Evolutionary conservation across 2,329 filamentous ascomycete species (phyloP).

Genomic region (Sclerotinia subarctica): DNA sequence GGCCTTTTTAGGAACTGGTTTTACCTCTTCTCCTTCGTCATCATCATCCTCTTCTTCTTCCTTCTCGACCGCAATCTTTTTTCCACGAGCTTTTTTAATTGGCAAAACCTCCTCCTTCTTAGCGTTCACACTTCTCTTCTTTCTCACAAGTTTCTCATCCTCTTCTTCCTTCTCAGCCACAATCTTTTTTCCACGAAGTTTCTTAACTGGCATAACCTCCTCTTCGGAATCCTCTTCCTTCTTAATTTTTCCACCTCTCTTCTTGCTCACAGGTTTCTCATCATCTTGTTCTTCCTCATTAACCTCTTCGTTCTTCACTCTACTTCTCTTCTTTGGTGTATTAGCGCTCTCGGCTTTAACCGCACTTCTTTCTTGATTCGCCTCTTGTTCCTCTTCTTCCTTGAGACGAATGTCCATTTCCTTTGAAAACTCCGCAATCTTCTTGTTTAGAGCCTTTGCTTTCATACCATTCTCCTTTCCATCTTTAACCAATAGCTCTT

Average conservation of each 20-base stretch:
- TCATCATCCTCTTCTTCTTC: slow-evolving; percentile 10
- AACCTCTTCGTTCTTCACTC: slow-evolving; percentile 13
- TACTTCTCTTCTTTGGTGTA: slow-evolving; percentile 27
- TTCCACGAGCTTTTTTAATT: slow-evolving; percentile 34
- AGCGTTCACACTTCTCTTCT: too few species aligned
- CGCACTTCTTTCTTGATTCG: background rate
- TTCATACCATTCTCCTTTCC: slow-evolving; percentile 28
- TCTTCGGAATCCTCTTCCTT: slow-evolving; percentile 15
- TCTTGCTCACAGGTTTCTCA: slow-evolving; percentile 15
- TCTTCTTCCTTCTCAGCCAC: slow-evolving; percentile 14
- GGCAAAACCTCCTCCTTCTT: slow-evolving; percentile 30
- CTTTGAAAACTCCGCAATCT: slow-evolving; percentile 6
- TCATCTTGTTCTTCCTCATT: slow-evolving; percentile 23
- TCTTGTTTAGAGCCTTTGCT: slow-evolving; percentile 36
- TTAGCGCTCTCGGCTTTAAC: slow-evolving; percentile 13
- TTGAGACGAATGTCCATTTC: slow-evolving; percentile 1
- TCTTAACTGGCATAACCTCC: slow-evolving; percentile 38
- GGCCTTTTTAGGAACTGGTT: background rate
- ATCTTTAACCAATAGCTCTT: slow-evolving; percentile 1
- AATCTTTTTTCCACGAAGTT: slow-evolving; percentile 2
- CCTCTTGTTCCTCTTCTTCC: background rate
- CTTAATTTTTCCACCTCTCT: slow-evolving; percentile 9
- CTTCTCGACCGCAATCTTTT: slow-evolving; percentile 9
- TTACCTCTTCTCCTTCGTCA: background rate
- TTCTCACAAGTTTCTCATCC: background rate